These are phyloP conservation scores for Pseudonitzschia delicatissima DNA, from an alignment of 108 stramenopile genomes.

Conservation along the genomic window DNA sequence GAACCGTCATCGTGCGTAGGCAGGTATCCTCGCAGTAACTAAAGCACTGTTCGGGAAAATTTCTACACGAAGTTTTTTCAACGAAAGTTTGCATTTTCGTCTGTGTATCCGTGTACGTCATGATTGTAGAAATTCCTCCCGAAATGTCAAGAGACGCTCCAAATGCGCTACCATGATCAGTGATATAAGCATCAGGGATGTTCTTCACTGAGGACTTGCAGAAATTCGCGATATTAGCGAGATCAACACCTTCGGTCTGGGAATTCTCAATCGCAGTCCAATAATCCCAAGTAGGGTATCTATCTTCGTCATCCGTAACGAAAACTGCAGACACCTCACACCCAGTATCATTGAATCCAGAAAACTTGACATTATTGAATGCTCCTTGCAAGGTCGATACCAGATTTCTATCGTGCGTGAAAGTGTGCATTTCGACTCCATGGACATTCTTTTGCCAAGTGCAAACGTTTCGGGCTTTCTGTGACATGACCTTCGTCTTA, in stretches of 20 bases:
- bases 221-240: neutral
- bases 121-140: neutral
- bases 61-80: neutral
- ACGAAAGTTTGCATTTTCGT: slow-evolving; percentile 1
- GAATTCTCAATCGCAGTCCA: neutral
- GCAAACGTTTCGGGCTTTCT: neutral
- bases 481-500: neutral
- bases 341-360: neutral
- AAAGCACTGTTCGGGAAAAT: neutral
- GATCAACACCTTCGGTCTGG: neutral
- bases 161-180: neutral
- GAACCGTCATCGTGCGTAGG: neutral
- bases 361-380: neutral
- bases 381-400: neutral
- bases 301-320: neutral
- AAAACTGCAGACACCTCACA: neutral
- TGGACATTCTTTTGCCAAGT: neutral
- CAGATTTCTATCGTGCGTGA: neutral
- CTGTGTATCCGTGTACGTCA: neutral
- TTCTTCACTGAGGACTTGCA: too few species aligned
- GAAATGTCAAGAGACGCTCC: neutral
- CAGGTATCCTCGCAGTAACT: neutral
- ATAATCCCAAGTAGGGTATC: neutral
- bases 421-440: slow-evolving; percentile 2
- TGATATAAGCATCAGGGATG: slow-evolving; percentile 1